Conservation (phyloP, 2,329 filamentous ascomycete genomes). For the Cordyceps farinosa region DNA sequence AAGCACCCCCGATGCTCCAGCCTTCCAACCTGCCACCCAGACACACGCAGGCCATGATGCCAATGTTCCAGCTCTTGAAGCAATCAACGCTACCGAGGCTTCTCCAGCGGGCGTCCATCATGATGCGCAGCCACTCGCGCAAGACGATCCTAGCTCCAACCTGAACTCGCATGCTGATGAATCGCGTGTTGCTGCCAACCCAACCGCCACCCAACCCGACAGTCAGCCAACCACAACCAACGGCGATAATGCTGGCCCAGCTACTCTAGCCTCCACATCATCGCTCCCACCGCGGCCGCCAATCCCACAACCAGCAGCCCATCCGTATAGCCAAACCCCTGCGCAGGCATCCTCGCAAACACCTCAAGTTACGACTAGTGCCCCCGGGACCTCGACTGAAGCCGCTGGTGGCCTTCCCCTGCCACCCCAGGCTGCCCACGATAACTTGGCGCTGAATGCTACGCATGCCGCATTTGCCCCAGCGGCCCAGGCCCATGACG, state of each 20-base stretch:
- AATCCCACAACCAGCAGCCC: constrained; percentile 35
- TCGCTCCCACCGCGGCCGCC: constrained; percentile 48
- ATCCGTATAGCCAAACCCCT: constrained; percentile 36
- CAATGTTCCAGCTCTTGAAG: constrained; percentile 1
- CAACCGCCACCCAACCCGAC: constrained; percentile 24
- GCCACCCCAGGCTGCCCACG: constrained; percentile 29
- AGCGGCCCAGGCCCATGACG: constrained; percentile 33
- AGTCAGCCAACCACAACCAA: constrained; percentile 26
- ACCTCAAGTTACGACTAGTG: constrained; percentile 31
- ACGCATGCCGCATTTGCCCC: constrained; percentile 26
- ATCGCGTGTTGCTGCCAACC: constrained; percentile 24
- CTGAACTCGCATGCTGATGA: constrained; percentile 27
- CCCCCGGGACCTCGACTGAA: constrained; percentile 33
- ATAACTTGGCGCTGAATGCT: constrained; percentile 21
- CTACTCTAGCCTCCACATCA: constrained; percentile 36
- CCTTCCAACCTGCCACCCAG: constrained; percentile 15
- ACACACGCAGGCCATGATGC: constrained; percentile 11
- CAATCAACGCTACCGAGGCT: not conserved
- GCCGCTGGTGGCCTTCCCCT: constrained; percentile 30
- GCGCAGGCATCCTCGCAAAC: not conserved
- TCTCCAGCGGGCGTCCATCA: not conserved
- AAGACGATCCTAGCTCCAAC: not conserved
- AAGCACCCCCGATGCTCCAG: constrained; percentile 23
- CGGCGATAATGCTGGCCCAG: constrained; percentile 27
- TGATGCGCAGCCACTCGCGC: not conserved